Percentiles rank a stretch among this genome's conserved stretches.
Evolutionary conservation across 2,329 filamentous ascomycete genomes (phyloP).

Genomic region (Diaporthe destruens): DNA sequence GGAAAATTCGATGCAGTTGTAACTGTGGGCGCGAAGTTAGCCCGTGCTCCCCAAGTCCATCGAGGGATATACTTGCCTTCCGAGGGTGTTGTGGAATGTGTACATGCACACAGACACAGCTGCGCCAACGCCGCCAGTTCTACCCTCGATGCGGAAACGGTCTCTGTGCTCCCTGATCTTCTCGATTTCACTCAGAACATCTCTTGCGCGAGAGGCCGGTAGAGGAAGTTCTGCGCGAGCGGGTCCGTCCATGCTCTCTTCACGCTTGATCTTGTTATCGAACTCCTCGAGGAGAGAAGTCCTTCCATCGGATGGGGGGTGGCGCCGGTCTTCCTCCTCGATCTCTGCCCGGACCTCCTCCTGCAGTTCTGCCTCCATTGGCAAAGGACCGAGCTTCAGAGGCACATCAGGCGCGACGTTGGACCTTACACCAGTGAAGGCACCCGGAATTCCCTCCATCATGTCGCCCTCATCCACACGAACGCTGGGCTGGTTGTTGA

Average conservation of each 20-base stretch:
- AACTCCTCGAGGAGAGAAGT: constrained; percentile 87
- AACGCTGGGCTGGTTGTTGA: constrained; percentile 68
- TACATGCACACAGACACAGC: constrained; percentile 95
- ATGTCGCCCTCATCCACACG: constrained; percentile 74
- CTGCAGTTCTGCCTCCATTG: constrained; percentile 85
- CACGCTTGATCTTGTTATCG: constrained; percentile 87
- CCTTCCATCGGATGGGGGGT: constrained; percentile 78
- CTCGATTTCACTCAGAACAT: constrained; percentile 94
- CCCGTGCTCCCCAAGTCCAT: not conserved
- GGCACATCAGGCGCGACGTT: constrained; percentile 68
- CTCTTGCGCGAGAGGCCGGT: constrained; percentile 87
- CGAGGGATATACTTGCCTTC: constrained; percentile 73
- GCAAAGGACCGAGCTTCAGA: constrained; percentile 83
- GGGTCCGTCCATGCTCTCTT: constrained; percentile 88
- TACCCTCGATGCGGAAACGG: constrained; percentile 86
- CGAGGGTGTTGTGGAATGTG: constrained; percentile 96
- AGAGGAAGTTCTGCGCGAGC: constrained; percentile 84
- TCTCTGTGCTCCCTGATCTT: constrained; percentile 94
- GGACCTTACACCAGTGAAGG: constrained; percentile 72
- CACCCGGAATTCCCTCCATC: constrained; percentile 73
- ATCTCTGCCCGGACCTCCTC: constrained; percentile 90
- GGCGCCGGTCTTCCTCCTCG: constrained; percentile 83
- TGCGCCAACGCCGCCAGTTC: constrained; percentile 85
- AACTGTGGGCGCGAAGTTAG: constrained; percentile 20
- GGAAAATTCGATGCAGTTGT: constrained; percentile 86